Base-by-base conservation (phyloP, 2,329 filamentous ascomycete genomes). In the Pseudogymnoascus sp. region DNA sequence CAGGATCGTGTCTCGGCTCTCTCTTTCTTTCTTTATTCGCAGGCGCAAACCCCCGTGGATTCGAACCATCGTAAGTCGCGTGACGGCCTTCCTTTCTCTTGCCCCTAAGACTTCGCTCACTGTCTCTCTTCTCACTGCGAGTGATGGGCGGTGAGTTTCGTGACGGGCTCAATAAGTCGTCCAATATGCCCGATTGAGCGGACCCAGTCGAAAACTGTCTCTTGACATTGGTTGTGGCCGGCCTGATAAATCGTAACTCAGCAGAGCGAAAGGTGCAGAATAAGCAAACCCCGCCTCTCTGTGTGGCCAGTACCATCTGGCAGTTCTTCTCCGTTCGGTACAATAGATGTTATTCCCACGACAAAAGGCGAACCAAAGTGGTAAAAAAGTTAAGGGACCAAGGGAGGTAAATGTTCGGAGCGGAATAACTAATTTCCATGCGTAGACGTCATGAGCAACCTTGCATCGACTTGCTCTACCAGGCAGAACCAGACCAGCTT, bases 221-320 rank as follows among this genome's bases (percentile, higher is more conserved):
- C 23, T 61, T 62, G 36, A 57, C 54, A 64, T 48, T 61, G 60
- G 19, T 14, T 23, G 25, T 54, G 16, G 51, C 19, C 10, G 67
- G 65, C 62, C 75, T 73, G 60, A 66, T 62, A 51, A 67, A 62
- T n/a, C 70, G 67, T 68, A 70, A 69, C 68, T 71, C 63, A 31
- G 71, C 65, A 41, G 72, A 68, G 67, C 73, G 74, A 65, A 78
- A 75, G 31, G 73, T 68, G 71, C 77, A 78, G 67, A 78, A 72
- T 39, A 79, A 72, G 74, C 78, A 79, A 70, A 71, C 70, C 60
- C 71, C 74, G 68, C 72, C 71, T 69, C 67, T 72, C 62, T 69
- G 69, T 63, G 69, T 70, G 70, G 77, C 75, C 73, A 71, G 68
- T 73, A 73, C 76, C 79, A 80, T 80, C 69, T 73, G 73, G 51